These are phyloP conservation scores for Climacium dendroides DNA, from an alignment of 225 moss, liverwort and hornwort species.

Conservation along the genomic window DNA sequence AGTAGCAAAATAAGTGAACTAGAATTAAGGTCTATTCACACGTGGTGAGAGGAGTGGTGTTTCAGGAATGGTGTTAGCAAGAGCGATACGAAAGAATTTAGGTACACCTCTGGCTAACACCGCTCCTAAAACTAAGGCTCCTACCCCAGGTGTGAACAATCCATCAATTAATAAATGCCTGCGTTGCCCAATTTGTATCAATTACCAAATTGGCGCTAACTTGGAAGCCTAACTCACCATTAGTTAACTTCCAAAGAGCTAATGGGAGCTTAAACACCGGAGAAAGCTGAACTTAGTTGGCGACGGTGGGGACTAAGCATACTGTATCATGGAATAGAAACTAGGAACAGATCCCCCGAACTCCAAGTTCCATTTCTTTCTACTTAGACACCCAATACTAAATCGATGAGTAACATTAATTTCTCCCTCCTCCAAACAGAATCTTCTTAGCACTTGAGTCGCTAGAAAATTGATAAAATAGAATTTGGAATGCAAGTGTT, in stretches of 20 bases:
- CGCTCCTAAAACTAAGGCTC: not conserved
- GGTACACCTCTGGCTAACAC: not conserved
- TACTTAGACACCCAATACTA: not conserved
- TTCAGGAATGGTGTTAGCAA: not conserved
- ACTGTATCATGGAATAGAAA: not conserved
- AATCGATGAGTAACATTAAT: not conserved
- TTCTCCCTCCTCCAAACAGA: not conserved
- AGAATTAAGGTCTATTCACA: not conserved
- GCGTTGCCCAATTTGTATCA: not conserved
- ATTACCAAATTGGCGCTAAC: not conserved
- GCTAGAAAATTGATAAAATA: not conserved
- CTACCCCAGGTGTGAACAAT: not conserved
- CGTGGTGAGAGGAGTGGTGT: not conserved
- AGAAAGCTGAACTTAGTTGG: not conserved
- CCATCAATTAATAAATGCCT: not conserved
- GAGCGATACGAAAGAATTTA: not conserved
- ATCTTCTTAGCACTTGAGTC: not conserved
- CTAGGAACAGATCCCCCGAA: not conserved
- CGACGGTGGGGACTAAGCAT: not conserved
- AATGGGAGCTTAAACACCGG: too few species aligned
- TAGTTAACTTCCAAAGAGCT: not conserved
- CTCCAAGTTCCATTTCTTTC: not conserved
- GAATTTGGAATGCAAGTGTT: not conserved
- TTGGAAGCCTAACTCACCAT: not conserved
- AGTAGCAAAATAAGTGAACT: not conserved